Evolutionary conservation across 805 yeast species (phyloP), one percentile per base, ranked within the genome.

Genomic region (Barnettozyma wickerhamii): DNA sequence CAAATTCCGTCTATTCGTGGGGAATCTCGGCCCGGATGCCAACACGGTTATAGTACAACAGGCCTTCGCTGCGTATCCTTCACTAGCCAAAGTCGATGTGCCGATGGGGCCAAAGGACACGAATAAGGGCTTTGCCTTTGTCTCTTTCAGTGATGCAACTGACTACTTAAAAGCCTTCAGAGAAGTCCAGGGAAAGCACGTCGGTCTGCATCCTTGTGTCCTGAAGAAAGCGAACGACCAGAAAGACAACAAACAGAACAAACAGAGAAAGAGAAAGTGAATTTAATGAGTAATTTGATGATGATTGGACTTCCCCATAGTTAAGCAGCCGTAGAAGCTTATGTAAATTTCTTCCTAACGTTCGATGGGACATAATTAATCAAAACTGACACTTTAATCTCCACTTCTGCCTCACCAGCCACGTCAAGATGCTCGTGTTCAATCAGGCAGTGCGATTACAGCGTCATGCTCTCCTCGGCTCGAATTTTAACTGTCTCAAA

Each of bases 131-230:
- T 85, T 65, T 56, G 95, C 89, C 7, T 85, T 84, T 58, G 82
- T 84, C 12, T 77, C 86, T 6, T 84, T 85, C 57, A 65, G 63
- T 3, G 72, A 71, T 45, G 61, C 90, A 0, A 76, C 78, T 17
- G 91, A 84, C 53, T 84, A 81, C 51, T 65, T 84, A 40, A 62
- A 66, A 38, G 88, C 90, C 3, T 84, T 81, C 60, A 80, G 77
- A 55, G 86, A 81, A 51, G 74, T 83, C 79, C 81, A 84, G 55
- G 86, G 87, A 19, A 81, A 82, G 53, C 83, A 81, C 50, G 71
- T 85, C 35, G 95, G 93, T 2, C 75, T 70, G 50, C 81, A 81
- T 51, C 93, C 93, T 0, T 77, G 84, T 20, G 80, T 74, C 42
- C 61, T 84, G 56, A 79, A 81, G 56, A 66, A 79, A 44, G 90